Base-by-base conservation (phyloP, 1,284 basidiomycete species). In the Cutaneotrichosporon daszewskae region DNA sequence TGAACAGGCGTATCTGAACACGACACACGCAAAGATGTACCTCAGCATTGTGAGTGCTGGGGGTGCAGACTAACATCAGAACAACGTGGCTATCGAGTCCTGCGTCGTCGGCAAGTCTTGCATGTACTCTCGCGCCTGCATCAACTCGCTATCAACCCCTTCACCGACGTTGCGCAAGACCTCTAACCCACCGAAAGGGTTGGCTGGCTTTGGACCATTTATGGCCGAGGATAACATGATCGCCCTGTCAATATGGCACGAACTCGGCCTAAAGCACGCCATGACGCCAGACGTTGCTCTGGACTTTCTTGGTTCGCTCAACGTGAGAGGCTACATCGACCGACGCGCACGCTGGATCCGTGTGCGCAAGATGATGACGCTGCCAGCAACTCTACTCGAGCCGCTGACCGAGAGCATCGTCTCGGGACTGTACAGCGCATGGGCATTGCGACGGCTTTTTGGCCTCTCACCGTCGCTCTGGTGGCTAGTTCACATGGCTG, bases 1-100 rank as follows among this genome's bases (percentile, higher is more conserved):
- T 27, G 95, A 99, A 71, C 85, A 89, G 49, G 89, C 87, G 1
- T 99, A 96, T 66, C 74, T 99, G 38, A 95, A 94, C 65, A 94
- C 90, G 5, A 96, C 90, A 40, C 95, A 98, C 62, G 94, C 94
- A 13, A 97, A 95, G 70, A 98, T 98, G 94, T 99, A 99, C 63
- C 77, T 97, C 41, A 91, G 91, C 9, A 89, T 99, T 68, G 71
- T 71, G 47, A 61, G 69, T 58, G 3, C 18, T 16, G 11, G 23
- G n/a, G 23, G 6, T 17, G 4, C 8, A n/a, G 19, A 41, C 43
- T 43, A 10, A 33, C 34, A n/a, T 9, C 43, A 71, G 69, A 69
- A 72, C 55, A 58, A 82, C 1, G 74, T 86, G 36, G 84, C 83
- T 5, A 73, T 96, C 45, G 95, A 96, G 41, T 94, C 89, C 0